Conservation (phyloP, 768 basidiomycete species). For the Infundibulicybe gibba region DNA sequence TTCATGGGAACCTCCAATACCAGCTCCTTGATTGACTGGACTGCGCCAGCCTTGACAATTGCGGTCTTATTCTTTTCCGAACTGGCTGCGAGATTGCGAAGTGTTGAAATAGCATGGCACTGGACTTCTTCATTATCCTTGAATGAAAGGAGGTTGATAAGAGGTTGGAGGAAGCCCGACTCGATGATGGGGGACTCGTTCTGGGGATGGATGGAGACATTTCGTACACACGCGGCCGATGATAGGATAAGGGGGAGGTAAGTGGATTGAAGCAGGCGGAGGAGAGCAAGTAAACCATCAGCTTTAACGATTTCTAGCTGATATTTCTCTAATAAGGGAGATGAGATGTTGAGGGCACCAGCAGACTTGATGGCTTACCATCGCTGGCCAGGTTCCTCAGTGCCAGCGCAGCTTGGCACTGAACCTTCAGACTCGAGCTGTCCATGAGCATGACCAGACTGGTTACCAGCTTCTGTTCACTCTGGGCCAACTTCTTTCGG, state of each 20-base stretch:
- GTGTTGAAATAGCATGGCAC: slow-evolving; percentile 96
- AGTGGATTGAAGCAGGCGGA: slow-evolving; percentile 92
- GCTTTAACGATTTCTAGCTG: slow-evolving; percentile 97
- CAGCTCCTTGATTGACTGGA: slow-evolving; percentile 94
- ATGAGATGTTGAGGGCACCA: not conserved
- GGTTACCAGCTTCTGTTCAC: slow-evolving; percentile 90
- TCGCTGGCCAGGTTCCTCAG: slow-evolving; percentile 96
- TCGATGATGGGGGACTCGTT: slow-evolving; percentile 99
- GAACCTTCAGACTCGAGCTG: slow-evolving; percentile 94
- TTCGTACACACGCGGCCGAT: slow-evolving; percentile 96
- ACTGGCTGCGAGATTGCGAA: slow-evolving; percentile 94
- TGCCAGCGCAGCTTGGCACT: slow-evolving; percentile 96
- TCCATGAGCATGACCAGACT: slow-evolving; percentile 97
- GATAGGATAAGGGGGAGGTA: slow-evolving; percentile 98
- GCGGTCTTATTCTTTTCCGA: slow-evolving; percentile 98
- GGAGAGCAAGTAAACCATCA: slow-evolving; percentile 86
- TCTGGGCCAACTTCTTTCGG: slow-evolving; percentile 90
- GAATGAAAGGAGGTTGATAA: slow-evolving; percentile 94
- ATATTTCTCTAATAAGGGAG: slow-evolving; percentile 75
- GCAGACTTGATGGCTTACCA: slow-evolving; percentile 45
- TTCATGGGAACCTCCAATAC: slow-evolving; percentile 93
- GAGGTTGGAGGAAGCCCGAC: slow-evolving; percentile 91
- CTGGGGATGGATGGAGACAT: slow-evolving; percentile 96
- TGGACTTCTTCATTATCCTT: slow-evolving; percentile 99
- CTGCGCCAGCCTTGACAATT: slow-evolving; percentile 96